Base-by-base conservation (phyloP, 306 rosid species). In the Castanea sativa region DNA sequence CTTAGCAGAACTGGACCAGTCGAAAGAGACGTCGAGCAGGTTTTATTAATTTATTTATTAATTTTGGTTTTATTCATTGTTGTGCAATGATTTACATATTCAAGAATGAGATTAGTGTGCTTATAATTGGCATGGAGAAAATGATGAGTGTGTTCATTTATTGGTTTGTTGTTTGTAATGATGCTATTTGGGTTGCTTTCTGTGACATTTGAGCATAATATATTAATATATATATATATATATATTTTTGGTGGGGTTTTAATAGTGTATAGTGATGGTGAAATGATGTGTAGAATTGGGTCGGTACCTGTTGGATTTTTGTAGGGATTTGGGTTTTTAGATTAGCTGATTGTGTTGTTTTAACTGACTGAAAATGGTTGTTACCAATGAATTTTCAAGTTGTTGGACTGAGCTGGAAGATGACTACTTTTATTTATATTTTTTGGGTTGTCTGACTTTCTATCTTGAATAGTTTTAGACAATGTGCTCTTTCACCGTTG, bases 21-120 rank as follows among this genome's bases (percentile, higher is more conserved):
- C 32, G 99, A 95, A 86, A 88, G 99, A 87, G 99, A 95, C 86
- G 86, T 80, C 73, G 99, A 95, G 82, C 99, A 95, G 99, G 99
- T 95, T 83, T 64, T n/a, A 78, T 43, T 78, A 29, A 57, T 59
- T 78, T 82, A 45, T 78, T 81, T 19, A 73, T 23, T 32, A 55
- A 11, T 59, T 83, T 53, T 53, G 63, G 53, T 68, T 35, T 41
- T 65, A 30, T 32, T 78, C 58, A 52, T 16, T 70, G 61, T 55
- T 71, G 69, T 58, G 59, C 68, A n/a, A 61, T 69, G 59, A 38
- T 67, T 73, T 61, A 60, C 73, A 76, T 68, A 76, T 68, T 38
- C 45, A 55, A 78, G 64, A 61, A 69, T 8, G 12, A 41, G 45
- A 41, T 41, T 41, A 41, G 12, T 2, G 45, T 8, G 45, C 45